These are phyloP conservation scores for Astrocystis sublimbata DNA, from an alignment of 495 filamentous ascomycete species.

Conservation along the genomic window DNA sequence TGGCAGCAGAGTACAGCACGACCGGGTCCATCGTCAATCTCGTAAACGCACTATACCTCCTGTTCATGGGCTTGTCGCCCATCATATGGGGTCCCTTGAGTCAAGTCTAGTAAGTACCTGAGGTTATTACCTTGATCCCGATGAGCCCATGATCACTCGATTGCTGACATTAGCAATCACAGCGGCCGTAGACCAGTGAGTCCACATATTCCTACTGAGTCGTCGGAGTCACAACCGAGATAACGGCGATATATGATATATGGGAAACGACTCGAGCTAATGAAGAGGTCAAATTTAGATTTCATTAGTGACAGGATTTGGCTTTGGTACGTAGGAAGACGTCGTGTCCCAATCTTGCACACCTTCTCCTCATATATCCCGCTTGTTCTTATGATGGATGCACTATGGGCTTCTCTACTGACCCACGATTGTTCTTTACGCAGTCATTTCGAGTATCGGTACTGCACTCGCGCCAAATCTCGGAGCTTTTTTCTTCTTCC, in stretches of 20 bases:
- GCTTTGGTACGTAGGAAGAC: too few relatives aligned
- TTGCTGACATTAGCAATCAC: neutral
- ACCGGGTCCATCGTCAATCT: conserved; percentile 67
- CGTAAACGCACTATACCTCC: conserved; percentile 67
- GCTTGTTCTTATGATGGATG: too few relatives aligned
- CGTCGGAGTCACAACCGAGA: neutral
- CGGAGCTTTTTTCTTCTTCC: conserved; percentile 67
- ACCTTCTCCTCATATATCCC: too few relatives aligned
- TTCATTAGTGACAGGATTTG: conserved; percentile 53
- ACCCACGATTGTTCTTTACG: too few relatives aligned
- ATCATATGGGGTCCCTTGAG: conserved; percentile 68
- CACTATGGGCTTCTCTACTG: too few relatives aligned
- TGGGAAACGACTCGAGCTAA: conserved; percentile 3
- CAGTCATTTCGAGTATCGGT: conserved; percentile 62
- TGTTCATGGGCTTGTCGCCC: conserved; percentile 69
- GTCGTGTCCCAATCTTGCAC: too few relatives aligned
- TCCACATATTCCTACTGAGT: neutral
- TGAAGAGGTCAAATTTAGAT: conserved; percentile 42
- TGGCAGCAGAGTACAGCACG: conserved; percentile 61
- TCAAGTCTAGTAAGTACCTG: conserved; percentile 52
- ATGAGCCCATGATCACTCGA: too few relatives aligned
- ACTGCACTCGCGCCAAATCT: conserved; percentile 69
- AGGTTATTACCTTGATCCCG: neutral
- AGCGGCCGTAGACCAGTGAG: conserved; percentile 22
- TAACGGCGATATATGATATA: neutral